Percentiles rank a stretch among this genome's conserved stretches.
Conservation (phyloP, 148 eudicot genomes). For the Vaccinium myrtillus region DNA sequence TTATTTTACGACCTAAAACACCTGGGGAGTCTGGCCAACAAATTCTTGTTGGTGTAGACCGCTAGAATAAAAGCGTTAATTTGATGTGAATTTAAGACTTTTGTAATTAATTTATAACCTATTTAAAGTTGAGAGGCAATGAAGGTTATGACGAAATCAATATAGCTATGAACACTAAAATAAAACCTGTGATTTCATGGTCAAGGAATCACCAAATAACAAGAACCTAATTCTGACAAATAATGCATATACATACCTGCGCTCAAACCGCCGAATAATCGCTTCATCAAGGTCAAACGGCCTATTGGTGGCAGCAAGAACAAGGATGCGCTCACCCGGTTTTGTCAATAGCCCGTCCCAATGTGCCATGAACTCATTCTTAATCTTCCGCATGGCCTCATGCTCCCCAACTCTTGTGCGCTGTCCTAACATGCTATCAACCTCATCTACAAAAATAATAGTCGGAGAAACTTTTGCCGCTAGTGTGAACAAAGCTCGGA, state of each 20-base stretch:
- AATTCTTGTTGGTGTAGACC: conserved; percentile 1
- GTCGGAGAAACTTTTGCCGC: conserved; percentile 93
- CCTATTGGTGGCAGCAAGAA: conserved; percentile 94
- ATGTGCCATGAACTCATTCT: conserved; percentile 93
- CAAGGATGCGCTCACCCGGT: conserved; percentile 82
- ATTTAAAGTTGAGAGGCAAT: background rate
- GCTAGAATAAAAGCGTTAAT: background rate
- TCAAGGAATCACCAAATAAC: background rate
- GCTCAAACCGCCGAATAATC: conserved; percentile 90
- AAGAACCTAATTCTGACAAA: background rate
- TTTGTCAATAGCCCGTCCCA: conserved; percentile 94
- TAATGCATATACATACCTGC: conserved; percentile 50
- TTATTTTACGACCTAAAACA: background rate
- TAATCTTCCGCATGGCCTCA: conserved; percentile 93
- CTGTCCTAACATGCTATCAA: conserved; percentile 95
- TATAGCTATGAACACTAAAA: background rate
- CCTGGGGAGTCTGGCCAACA: background rate
- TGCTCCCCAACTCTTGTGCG: conserved; percentile 91
- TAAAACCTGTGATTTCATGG: background rate
- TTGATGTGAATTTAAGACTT: background rate
- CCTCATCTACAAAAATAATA: conserved; percentile 88
- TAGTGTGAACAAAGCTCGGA: conserved; percentile 83
- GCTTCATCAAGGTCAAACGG: conserved; percentile 97
- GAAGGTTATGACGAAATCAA: background rate
- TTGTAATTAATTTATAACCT: background rate